Evolutionary conservation across 768 basidiomycete genomes (phyloP).

Genomic region (Leccinum pellstonianum): DNA sequence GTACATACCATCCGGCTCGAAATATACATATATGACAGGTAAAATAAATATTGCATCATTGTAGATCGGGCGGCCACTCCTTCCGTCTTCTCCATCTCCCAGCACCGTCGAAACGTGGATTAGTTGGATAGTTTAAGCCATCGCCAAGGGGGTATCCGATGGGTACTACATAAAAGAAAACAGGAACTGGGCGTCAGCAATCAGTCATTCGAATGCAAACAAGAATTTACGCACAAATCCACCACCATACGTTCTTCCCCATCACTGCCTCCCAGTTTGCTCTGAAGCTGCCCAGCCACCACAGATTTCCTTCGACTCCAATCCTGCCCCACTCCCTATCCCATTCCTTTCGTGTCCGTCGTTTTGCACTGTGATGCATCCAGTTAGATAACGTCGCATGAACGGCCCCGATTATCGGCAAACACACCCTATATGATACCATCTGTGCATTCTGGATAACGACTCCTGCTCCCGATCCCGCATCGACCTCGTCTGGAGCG

Average conservation of each 20-base stretch:
- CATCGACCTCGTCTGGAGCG: slow-evolving; percentile 55
- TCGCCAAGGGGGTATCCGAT: slow-evolving; percentile 55
- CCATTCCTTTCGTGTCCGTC: slow-evolving; percentile 50
- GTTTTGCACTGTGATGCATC: slow-evolving; percentile 45
- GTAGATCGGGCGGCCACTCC: slow-evolving; percentile 71
- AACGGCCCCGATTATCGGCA: no score
- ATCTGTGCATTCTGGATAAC: slow-evolving; percentile 51
- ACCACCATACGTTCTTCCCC: slow-evolving; percentile 65
- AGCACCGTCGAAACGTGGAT: slow-evolving; percentile 69
- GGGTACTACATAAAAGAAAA: slow-evolving; percentile 35
- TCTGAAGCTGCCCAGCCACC: slow-evolving; percentile 70
- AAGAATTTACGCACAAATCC: slow-evolving; percentile 66
- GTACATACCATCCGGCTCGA: background rate
- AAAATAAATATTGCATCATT: slow-evolving; percentile 35
- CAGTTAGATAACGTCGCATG: slow-evolving; percentile 2
- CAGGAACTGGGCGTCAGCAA: slow-evolving; percentile 4
- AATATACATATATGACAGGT: background rate
- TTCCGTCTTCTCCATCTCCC: slow-evolving; percentile 64
- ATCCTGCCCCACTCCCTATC: slow-evolving; percentile 80
- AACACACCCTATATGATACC: slow-evolving; percentile 56
- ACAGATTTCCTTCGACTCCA: slow-evolving; percentile 76
- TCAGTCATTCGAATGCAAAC: background rate
- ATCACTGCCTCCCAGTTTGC: slow-evolving; percentile 81
- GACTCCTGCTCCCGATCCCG: slow-evolving; percentile 58
- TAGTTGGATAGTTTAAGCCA: slow-evolving; percentile 62